A percentile compares a stretch with the other conserved stretches of the same genome.
These are phyloP conservation scores for Volutella citrinella DNA, from an alignment of 2,329 filamentous ascomycete species.

Conservation along the genomic window DNA sequence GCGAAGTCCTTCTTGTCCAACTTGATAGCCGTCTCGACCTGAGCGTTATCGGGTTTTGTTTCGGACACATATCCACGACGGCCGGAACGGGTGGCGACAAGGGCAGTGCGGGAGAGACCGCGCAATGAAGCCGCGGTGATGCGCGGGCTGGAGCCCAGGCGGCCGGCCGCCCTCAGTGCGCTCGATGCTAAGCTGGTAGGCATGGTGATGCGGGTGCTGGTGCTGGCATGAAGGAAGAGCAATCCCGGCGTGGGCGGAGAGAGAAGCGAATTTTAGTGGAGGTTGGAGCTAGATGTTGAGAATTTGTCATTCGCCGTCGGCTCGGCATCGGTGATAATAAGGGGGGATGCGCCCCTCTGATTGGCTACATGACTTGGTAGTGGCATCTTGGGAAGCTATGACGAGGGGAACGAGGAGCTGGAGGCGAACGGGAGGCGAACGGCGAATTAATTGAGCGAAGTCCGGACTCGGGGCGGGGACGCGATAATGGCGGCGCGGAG, in stretches of 20 bases:
- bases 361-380: conserved; percentile 27
- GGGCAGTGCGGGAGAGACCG: conserved; percentile 26
- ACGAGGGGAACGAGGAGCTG: conserved; percentile 1
- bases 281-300: conserved; percentile 20
- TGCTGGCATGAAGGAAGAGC: conserved; percentile 20
- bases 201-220: conserved; percentile 43
- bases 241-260: conserved; percentile 18
- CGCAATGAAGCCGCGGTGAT: conserved; percentile 31
- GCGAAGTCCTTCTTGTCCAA: conserved; percentile 82
- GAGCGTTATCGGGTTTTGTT: conserved; percentile 74
- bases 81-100: conserved; percentile 23
- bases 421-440: too few relatives aligned
- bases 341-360: conserved; percentile 19
- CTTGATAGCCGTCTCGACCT: conserved; percentile 84
- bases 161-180: conserved; percentile 72
- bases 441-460: background rate
- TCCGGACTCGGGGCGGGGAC: too few relatives aligned
- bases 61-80: conserved; percentile 78
- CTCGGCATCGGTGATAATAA: conserved; percentile 36
- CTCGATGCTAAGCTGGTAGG: conserved; percentile 63
- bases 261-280: conserved; percentile 20
- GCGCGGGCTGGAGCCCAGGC: conserved; percentile 45
- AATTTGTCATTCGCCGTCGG: conserved; percentile 36
- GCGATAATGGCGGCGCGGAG: too few relatives aligned
- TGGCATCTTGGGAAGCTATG: conserved; percentile 11